Evolutionary conservation across 148 eudicot species (phyloP), one percentile per base, ranked within the genome.

Genomic region (Dysphania ambrosioides): DNA sequence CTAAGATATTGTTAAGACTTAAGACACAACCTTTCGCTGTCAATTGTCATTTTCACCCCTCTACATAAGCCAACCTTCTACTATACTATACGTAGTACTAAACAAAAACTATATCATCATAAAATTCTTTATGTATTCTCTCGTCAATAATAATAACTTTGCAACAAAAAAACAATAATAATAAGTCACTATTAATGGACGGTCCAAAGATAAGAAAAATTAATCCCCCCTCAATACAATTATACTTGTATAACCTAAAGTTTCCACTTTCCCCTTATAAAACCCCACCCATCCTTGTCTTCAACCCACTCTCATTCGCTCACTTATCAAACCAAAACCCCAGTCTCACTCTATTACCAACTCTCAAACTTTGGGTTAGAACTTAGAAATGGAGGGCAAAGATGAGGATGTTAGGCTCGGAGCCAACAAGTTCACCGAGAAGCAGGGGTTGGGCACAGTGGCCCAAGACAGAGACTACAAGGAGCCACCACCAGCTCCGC

Each of bases 401-500:
- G 90, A 87, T 34, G 90, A 89, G 59, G 90, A 87, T 76, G 90
- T 89, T 0, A 73, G 85, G 56, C 51, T 87, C 4, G 93, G 93
- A 79, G 90, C 89, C 30, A 85, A 87, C 90, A 89, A 85, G 72
- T 89, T 72, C 80, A 0, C 78, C 2, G 93, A 89, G 77, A 82
- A 85, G 76, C 93, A 89, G 66, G 86, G 87, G 19, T 72, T 89
- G 0, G 93, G 93, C 3, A 89, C 93, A 30, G 87, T 84, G 42
- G 93, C 92, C 6, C 92, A 88, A 66, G 93, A 89, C 78, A 89
- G 83, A 68, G 93, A 89, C 83, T 89, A 89, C 88, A 82, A 42
- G 21, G 88, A 86, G 72, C 87, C 87, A 5, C 89, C 89, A 21
- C 83, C 89, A 6, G 89, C 89, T 4, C 89, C 89, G 11, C 57